These are phyloP conservation scores for Wickerhamiella australiensis DNA, from an alignment of 805 yeast genomes.

Conservation along the genomic window DNA sequence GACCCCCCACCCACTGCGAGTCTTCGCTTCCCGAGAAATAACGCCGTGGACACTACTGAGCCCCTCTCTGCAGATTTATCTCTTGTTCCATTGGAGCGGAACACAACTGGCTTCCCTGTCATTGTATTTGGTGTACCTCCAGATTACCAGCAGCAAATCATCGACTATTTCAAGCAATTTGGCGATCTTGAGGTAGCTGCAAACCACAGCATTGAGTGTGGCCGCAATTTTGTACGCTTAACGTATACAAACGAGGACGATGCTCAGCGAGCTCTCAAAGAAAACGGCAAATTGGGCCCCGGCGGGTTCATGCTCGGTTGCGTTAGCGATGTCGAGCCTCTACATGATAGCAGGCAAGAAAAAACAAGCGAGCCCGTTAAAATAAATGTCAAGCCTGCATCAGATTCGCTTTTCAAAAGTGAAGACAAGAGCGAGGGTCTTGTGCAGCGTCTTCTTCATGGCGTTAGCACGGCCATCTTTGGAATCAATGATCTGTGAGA, in stretches of 20 bases:
- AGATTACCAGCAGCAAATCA: slow-evolving; percentile 48
- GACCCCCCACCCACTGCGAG: slow-evolving; percentile 11
- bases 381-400: slow-evolving; percentile 4
- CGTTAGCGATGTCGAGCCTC: slow-evolving; percentile 35
- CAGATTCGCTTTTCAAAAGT: neutral
- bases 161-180: slow-evolving; percentile 63
- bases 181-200: slow-evolving; percentile 65
- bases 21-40: slow-evolving; percentile 1
- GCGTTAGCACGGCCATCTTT: slow-evolving; percentile 5
- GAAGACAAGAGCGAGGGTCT: neutral
- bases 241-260: slow-evolving; percentile 66
- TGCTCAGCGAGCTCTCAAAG: slow-evolving; percentile 74
- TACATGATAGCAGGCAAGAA: neutral
- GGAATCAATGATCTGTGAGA: neutral
- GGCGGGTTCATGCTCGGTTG: slow-evolving; percentile 52
- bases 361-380: neutral
- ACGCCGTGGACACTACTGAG: neutral
- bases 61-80: slow-evolving; percentile 7
- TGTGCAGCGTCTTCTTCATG: neutral
- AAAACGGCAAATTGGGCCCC: slow-evolving; percentile 61
- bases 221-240: slow-evolving; percentile 82
- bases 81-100: neutral
- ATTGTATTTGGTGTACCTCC: slow-evolving; percentile 86
- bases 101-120: slow-evolving; percentile 46
- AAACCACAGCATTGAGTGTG: slow-evolving; percentile 58